phyloP scores from a whole-genome alignment of 805 yeast species.

The Yarrowia deformans region DNA sequence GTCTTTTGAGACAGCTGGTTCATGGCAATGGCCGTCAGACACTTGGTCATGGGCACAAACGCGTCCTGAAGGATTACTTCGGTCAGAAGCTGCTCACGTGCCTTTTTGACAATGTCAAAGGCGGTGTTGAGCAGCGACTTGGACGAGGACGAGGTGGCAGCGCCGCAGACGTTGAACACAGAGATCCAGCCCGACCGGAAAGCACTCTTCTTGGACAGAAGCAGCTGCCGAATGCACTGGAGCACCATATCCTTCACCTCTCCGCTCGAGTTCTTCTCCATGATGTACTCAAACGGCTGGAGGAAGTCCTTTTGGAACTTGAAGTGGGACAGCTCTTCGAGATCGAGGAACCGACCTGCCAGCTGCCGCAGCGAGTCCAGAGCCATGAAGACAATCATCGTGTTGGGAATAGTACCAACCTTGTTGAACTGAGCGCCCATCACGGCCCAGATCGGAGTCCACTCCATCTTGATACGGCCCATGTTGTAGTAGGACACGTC shows the following conservation, averaged over 20 bases:
- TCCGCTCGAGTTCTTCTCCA: conserved; percentile 67
- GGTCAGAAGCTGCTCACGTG: conserved; percentile 66
- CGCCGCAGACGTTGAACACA: conserved; percentile 76
- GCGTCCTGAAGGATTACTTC: conserved; percentile 75
- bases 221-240: conserved; percentile 87
- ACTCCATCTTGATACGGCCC: conserved; percentile 93
- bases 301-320: conserved; percentile 94
- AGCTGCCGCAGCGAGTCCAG: conserved; percentile 92
- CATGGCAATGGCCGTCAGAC: conserved; percentile 82
- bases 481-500: conserved; percentile 98
- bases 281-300: conserved; percentile 84
- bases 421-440: conserved; percentile 89
- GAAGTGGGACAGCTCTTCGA: conserved; percentile 94
- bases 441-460: conserved; percentile 94
- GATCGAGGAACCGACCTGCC: conserved; percentile 87
- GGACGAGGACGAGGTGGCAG: conserved; percentile 66
- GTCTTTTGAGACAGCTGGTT: conserved; percentile 81
- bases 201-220: conserved; percentile 71
- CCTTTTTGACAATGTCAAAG: conserved; percentile 66
- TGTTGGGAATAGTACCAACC: conserved; percentile 81
- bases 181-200: conserved; percentile 96
- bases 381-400: conserved; percentile 84
- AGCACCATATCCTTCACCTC: conserved; percentile 87
- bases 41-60: conserved; percentile 67
- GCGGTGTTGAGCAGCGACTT: conserved; percentile 70